Conservation (phyloP, 768 basidiomycete species). For the Lentinula sp. region DNA sequence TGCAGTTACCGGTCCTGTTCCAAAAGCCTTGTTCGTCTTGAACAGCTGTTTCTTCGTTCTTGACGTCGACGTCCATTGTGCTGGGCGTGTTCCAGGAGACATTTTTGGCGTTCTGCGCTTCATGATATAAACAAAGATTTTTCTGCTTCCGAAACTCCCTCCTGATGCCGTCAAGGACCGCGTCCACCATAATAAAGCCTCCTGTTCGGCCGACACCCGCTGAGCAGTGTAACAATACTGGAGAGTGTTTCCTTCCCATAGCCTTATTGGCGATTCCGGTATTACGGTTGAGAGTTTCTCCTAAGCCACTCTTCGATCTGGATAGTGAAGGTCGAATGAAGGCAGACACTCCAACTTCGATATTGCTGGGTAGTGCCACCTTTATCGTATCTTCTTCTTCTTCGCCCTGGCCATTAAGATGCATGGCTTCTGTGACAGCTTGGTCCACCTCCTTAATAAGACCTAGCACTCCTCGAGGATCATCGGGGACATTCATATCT, state of each 20-base stretch:
- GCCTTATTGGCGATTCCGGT: slow-evolving; percentile 54
- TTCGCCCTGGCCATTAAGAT: neutral
- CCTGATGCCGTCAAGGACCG: slow-evolving; percentile 71
- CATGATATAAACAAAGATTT: neutral
- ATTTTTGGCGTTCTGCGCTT: neutral
- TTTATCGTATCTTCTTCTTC: neutral
- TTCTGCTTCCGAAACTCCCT: slow-evolving; percentile 40
- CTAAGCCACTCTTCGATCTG: neutral
- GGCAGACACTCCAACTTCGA: neutral
- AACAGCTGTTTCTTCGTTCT: slow-evolving; percentile 2
- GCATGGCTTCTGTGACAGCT: slow-evolving; percentile 26
- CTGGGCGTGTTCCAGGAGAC: neutral
- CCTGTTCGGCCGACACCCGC: slow-evolving; percentile 96
- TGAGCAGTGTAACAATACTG: slow-evolving; percentile 82
- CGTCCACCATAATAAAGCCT: slow-evolving; percentile 86
- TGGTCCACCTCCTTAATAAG: slow-evolving; percentile 69
- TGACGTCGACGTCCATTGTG: neutral
- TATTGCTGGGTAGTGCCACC: neutral
- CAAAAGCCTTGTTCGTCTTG: neutral
- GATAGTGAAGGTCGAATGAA: neutral
- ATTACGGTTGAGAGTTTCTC: slow-evolving; percentile 34
- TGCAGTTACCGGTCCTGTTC: neutral
- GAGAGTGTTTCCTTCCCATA: slow-evolving; percentile 36
- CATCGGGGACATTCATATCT: slow-evolving; percentile 91
- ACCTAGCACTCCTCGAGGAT: slow-evolving; percentile 67